These are phyloP conservation scores for Grosmannia serpens DNA, from an alignment of 2,329 filamentous ascomycete genomes.

Conservation along the genomic window DNA sequence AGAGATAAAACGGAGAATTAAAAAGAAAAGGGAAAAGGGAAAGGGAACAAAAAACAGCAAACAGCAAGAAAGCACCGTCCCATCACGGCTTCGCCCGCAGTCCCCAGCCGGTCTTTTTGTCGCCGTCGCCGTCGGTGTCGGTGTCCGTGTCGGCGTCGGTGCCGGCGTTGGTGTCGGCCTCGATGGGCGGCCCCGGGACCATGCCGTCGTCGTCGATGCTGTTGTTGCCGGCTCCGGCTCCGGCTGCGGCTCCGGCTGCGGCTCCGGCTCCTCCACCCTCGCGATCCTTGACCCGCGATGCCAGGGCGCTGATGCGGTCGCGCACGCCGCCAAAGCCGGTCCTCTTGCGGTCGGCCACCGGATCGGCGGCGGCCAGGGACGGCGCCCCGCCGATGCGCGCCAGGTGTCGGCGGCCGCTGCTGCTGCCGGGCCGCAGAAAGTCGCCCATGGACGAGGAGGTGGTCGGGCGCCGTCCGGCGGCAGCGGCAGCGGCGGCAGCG, in stretches of 20 bases:
- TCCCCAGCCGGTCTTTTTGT: not conserved
- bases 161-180: not conserved
- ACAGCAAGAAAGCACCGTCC: not conserved
- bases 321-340: constrained; percentile 11
- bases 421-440: constrained; percentile 2
- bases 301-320: constrained; percentile 15
- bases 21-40: not conserved
- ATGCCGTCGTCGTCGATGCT: not conserved
- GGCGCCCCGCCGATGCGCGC: not conserved
- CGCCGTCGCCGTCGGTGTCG: not conserved
- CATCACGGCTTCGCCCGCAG: not conserved
- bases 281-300: constrained; percentile 15
- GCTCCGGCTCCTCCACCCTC: not conserved
- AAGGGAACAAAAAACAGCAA: not conserved
- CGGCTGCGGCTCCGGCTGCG: not conserved
- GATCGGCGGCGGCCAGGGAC: not conserved
- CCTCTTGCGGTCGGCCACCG: not conserved
- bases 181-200: not conserved
- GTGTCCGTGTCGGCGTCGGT: not conserved
- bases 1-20: not conserved
- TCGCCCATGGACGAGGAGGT: not conserved
- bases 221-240: not conserved
- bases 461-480: not conserved
- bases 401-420: not conserved
- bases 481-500: not conserved